Evolutionary conservation across 108 stramenopile genomes (phyloP), one percentile per base, ranked within the genome.

Genomic region (Skeletonema marinoi): DNA sequence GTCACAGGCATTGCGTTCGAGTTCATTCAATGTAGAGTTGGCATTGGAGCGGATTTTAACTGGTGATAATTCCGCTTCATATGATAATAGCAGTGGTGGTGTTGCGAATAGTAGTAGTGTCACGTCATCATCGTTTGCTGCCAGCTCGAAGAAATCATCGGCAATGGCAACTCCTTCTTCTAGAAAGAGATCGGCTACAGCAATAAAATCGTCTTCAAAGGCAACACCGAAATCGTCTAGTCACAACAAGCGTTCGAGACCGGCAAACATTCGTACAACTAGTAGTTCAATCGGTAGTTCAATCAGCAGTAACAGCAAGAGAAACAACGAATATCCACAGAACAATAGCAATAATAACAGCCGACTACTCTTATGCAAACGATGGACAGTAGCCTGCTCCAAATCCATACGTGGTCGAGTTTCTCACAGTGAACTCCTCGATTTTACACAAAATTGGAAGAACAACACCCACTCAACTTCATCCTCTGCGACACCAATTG

Each of bases 11-110:
- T 65, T 95, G 13, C 56, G 83, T 68, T 68, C 80, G 30, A 76
- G 82, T 8, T 89, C 83, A 0, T 90, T 81, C 75, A 85, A 85
- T 59, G 91, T 96, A 51, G 86, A 92, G 30, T 19, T 85, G 66
- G 95, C 95, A 19, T 82, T 93, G 50, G 91, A 93, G 70, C 62
- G 86, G 36, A 32, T 95, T 6, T 68, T 95, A 46, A 83, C 86
- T 21, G 90, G 90, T 12, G 36, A 36, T 36, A 36, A 6, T 42
- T 42, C 77, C 68, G 58, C 81, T 44, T 78, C 50, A 36, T 48
- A 25, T 17, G 46, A 68, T 65, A 3, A 25, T 35, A 58, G 41
- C 4, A 19, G 31, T 54, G 70, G 60, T 65, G 39, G 69, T 30
- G 46, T 29, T 64, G 36, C 0, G 21, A 13, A n/a, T 8, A 19